Conservation (phyloP, 495 filamentous ascomycete genomes). For the Penicillium malachiteum region DNA sequence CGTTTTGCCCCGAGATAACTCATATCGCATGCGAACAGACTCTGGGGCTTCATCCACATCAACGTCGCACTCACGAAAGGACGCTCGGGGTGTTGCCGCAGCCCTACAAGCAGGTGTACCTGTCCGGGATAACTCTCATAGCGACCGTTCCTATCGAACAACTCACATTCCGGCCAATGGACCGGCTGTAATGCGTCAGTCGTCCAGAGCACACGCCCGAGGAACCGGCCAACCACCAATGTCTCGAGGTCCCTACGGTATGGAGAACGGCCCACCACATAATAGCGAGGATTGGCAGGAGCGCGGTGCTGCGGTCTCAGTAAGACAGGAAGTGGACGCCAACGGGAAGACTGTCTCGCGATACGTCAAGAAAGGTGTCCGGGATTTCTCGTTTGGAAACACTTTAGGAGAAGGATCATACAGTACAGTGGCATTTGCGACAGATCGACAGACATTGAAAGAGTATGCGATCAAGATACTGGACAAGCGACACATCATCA, state of each 20-base stretch:
- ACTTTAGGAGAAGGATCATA: constrained; percentile 96
- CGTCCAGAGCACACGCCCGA: constrained; percentile 44
- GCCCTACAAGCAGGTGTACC: constrained; percentile 64
- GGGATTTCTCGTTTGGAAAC: constrained; percentile 92
- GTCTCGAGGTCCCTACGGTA: constrained; percentile 52
- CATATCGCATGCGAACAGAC: constrained; percentile 61
- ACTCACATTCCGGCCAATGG: constrained; percentile 56
- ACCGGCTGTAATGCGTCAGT: constrained; percentile 50
- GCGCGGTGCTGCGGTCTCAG: constrained; percentile 76
- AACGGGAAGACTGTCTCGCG: constrained; percentile 79
- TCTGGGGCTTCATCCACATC: constrained; percentile 62
- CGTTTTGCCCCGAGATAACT: constrained; percentile 44
- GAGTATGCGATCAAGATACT: constrained; percentile 99
- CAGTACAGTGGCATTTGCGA: constrained; percentile 92
- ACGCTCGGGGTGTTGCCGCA: constrained; percentile 60
- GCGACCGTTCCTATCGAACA: constrained; percentile 64
- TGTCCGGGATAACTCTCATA: constrained; percentile 68
- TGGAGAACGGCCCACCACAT: constrained; percentile 62
- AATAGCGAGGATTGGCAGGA: constrained; percentile 97
- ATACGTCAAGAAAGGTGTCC: constrained; percentile 92
- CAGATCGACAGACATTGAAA: constrained; percentile 90
- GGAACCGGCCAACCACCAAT: constrained; percentile 55
- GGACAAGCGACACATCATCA: constrained; percentile 99
- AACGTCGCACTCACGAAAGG: constrained; percentile 53
- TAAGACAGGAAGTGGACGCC: constrained; percentile 76